These are phyloP conservation scores for Castanopsis chinensis DNA, from an alignment of 306 rosid species.

Conservation along the genomic window DNA sequence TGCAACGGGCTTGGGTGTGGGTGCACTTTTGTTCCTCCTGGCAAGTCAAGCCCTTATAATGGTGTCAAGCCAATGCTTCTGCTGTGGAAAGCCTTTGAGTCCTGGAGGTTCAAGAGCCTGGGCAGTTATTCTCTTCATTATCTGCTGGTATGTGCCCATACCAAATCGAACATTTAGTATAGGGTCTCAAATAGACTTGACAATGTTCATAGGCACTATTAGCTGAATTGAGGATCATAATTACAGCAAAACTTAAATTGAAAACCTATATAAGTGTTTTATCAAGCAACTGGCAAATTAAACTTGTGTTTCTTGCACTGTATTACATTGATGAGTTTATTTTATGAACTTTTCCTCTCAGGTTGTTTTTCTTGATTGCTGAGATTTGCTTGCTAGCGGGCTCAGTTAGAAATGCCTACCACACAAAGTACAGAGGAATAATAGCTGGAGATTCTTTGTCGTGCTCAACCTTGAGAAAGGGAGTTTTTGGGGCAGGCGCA, in stretches of 20 bases:
- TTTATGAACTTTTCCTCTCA: conserved; percentile 21
- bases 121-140: conserved; percentile 75
- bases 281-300: not conserved
- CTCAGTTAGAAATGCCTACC: conserved; percentile 85
- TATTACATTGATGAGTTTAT: conserved; percentile 9
- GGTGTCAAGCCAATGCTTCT: conserved; percentile 96
- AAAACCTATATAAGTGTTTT: not conserved
- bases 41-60: conserved; percentile 67
- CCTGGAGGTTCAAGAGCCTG: conserved; percentile 94
- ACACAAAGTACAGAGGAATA: conserved; percentile 73
- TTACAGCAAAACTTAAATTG: not conserved
- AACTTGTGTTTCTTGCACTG: not conserved
- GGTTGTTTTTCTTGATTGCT: conserved; percentile 90
- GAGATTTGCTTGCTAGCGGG: conserved; percentile 93
- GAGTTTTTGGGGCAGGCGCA: conserved; percentile 90
- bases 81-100: conserved; percentile 83
- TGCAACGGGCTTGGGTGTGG: conserved; percentile 91
- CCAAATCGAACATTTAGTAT: not conserved
- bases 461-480: conserved; percentile 77
- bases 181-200: not conserved
- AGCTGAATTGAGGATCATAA: not conserved
- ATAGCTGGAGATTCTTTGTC: conserved; percentile 37
- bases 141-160: conserved; percentile 71
- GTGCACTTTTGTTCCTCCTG: conserved; percentile 86
- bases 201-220: not conserved